Evolutionary conservation across 805 yeast species (phyloP).

Genomic region (Ogataea nakhonphanomensis): DNA sequence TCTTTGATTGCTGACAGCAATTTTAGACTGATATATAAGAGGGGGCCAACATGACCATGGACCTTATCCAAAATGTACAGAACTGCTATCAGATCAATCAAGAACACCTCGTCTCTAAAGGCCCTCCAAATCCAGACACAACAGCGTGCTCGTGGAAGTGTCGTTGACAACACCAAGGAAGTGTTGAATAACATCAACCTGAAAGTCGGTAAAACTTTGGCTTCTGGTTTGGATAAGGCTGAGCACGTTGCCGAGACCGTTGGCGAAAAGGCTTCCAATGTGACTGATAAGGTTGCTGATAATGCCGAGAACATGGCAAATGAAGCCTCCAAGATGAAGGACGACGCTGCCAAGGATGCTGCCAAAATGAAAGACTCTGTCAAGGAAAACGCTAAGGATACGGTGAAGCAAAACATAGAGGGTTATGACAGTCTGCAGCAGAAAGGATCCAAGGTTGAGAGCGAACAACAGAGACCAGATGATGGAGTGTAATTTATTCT

Average conservation of each 20-base stretch:
- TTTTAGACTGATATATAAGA: constrained; percentile 1
- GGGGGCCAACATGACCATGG: background rate
- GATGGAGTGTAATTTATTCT: constrained; percentile 36
- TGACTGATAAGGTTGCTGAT: constrained; percentile 13
- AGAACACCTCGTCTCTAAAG: constrained; percentile 1
- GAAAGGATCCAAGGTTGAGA: constrained; percentile 40
- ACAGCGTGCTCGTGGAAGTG: constrained; percentile 4
- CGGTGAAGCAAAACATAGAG: constrained; percentile 7
- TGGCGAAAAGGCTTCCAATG: constrained; percentile 10
- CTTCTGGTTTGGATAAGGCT: constrained; percentile 39
- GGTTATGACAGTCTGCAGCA: constrained; percentile 42
- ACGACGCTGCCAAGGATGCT: constrained; percentile 12
- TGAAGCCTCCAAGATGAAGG: constrained; percentile 1
- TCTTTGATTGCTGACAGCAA: constrained; percentile 9
- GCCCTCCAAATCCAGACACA: background rate
- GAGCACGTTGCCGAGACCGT: constrained; percentile 27
- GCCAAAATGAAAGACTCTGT: constrained; percentile 1
- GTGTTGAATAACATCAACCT: constrained; percentile 18
- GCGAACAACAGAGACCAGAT: constrained; percentile 45
- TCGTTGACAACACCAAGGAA: constrained; percentile 25
- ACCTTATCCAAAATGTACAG: constrained; percentile 3
- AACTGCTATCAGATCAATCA: constrained; percentile 4
- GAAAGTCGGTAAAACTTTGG: constrained; percentile 40
- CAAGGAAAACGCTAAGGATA: background rate
- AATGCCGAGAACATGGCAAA: constrained; percentile 1